These are phyloP conservation scores for Podospora anserina DNA, from an alignment of 495 filamentous ascomycete genomes.

Conservation along the genomic window DNA sequence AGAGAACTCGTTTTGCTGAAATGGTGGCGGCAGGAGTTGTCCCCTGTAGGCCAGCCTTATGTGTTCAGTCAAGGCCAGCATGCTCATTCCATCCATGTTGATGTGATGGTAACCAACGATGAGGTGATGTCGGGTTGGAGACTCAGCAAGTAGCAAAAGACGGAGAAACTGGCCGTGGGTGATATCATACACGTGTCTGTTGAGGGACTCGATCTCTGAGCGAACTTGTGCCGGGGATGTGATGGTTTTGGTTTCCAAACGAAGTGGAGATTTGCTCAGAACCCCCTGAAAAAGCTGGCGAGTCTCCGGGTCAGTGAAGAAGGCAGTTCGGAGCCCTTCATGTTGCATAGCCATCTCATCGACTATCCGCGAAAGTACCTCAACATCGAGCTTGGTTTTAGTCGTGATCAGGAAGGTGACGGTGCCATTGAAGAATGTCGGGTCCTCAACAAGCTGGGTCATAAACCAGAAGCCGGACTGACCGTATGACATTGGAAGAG, in stretches of 20 bases:
- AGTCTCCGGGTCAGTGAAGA: conserved; percentile 20
- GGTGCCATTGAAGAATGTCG: conserved; percentile 36
- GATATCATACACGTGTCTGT: conserved; percentile 24
- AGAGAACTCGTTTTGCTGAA: conserved; percentile 7
- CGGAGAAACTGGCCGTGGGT: conserved; percentile 21
- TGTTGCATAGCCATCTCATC: conserved; percentile 16
- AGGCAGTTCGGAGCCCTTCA: conserved; percentile 22
- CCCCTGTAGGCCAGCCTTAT: conserved; percentile 40
- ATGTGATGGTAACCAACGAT: conserved; percentile 43
- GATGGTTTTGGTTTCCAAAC: conserved; percentile 18
- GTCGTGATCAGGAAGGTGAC: conserved; percentile 18
- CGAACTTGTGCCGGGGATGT: conserved; percentile 13
- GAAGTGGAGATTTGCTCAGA: conserved; percentile 14
- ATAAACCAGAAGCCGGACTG: conserved; percentile 47
- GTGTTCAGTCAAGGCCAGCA: conserved; percentile 37
- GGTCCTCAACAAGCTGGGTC: conserved; percentile 31
- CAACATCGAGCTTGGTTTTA: conserved; percentile 10
- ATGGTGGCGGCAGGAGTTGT: conserved; percentile 8
- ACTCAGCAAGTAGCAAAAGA: conserved; percentile 18
- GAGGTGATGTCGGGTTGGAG: conserved; percentile 14
- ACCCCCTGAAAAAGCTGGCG: conserved; percentile 16
- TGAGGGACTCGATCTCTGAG: conserved; percentile 19
- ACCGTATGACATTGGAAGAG: conserved; percentile 33
- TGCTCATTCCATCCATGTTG: conserved; percentile 47
- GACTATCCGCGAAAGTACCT: conserved; percentile 8